phyloP scores from a whole-genome alignment of 1,284 basidiomycete species.

The Rhizoctonia solani region DNA sequence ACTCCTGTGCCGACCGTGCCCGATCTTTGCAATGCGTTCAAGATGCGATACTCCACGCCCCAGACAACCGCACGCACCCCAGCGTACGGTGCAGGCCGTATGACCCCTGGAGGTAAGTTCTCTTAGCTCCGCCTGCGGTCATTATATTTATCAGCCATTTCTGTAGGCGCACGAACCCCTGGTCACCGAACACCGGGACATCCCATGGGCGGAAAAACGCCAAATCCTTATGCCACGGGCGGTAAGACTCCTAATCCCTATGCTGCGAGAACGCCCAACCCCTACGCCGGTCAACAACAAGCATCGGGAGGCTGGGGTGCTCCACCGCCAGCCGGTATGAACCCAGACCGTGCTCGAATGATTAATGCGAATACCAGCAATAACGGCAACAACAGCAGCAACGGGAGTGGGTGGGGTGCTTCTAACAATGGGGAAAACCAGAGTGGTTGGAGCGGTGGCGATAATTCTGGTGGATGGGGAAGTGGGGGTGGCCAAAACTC shows the following conservation, averaged over 20 bases:
- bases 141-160: conserved; percentile 37
- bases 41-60: conserved; percentile 48
- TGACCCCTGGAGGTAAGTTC: conserved; percentile 60
- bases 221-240: conserved; percentile 66
- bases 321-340: conserved; percentile 45
- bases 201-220: conserved; percentile 59
- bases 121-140: background rate
- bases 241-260: conserved; percentile 25
- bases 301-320: conserved; percentile 50
- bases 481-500: conserved; percentile 60
- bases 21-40: conserved; percentile 94
- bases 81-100: conserved; percentile 72
- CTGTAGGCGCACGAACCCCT: conserved; percentile 49
- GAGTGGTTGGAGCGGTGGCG: conserved; percentile 18
- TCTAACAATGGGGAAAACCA: background rate
- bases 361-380: too few relatives aligned
- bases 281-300: conserved; percentile 41
- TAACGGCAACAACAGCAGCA: conserved; percentile 4
- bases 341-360: conserved; percentile 50
- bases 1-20: conserved; percentile 87
- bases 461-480: conserved; percentile 48
- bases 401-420: conserved; percentile 25
- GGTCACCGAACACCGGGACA: conserved; percentile 76
- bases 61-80: conserved; percentile 63
- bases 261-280: conserved; percentile 39